Evolutionary conservation across 305 asterid species (phyloP).

Genomic region (Vinca major): DNA sequence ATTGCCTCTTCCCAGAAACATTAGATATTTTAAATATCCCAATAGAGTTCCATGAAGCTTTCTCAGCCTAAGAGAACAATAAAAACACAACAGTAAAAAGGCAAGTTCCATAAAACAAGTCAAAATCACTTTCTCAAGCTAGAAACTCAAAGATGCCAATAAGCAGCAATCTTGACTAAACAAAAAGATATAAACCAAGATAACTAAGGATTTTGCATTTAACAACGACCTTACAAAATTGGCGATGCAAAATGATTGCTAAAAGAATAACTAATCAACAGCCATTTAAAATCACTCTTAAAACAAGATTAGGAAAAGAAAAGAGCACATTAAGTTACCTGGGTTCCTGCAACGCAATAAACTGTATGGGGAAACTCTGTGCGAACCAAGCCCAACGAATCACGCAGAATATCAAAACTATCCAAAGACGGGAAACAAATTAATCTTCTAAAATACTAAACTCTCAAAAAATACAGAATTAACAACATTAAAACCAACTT

Average conservation of each 20-base stretch:
- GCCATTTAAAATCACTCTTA: not conserved
- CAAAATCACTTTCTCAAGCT: not conserved
- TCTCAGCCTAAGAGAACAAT: constrained; percentile 52
- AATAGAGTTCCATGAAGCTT: constrained; percentile 56
- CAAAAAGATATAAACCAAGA: not conserved
- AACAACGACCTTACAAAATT: not conserved
- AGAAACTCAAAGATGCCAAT: not conserved
- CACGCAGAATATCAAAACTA: constrained; percentile 80
- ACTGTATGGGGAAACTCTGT: constrained; percentile 82
- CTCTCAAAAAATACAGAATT: not conserved
- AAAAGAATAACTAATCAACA: not conserved
- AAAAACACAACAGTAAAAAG: not conserved
- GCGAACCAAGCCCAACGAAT: constrained; percentile 75
- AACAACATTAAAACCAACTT: not conserved
- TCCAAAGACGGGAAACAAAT: constrained; percentile 8
- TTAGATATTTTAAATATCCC: constrained; percentile 63
- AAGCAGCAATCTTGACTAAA: not conserved
- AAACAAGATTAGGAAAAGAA: not conserved
- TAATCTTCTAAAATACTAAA: not conserved
- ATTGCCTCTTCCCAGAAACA: constrained; percentile 77
- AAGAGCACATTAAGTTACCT: constrained; percentile 33
- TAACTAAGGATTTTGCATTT: not conserved
- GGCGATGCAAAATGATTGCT: not conserved
- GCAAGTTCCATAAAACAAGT: not conserved
- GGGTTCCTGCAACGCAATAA: constrained; percentile 78